A percentile compares a stretch with the other conserved stretches of the same genome.
These are phyloP conservation scores for Globisporangium parvum DNA, from an alignment of 352 stramenopile genomes.

Conservation along the genomic window DNA sequence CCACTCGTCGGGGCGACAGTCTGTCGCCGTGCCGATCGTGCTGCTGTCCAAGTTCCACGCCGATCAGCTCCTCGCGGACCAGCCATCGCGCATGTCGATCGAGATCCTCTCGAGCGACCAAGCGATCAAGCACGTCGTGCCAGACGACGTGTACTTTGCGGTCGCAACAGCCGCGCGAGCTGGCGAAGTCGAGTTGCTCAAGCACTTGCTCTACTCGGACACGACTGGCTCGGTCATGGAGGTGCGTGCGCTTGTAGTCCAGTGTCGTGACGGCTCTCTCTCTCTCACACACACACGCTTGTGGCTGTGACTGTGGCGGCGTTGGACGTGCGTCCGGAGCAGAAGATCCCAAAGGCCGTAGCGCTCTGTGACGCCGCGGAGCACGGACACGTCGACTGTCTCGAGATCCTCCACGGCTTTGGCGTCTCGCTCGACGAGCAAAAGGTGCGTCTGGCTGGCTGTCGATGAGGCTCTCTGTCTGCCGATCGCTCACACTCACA, in stretches of 20 bases:
- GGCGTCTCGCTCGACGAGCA: conserved; percentile 78
- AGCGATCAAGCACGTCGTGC: conserved; percentile 57
- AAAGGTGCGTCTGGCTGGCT: conserved; percentile 35
- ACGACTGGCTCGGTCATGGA: conserved; percentile 50
- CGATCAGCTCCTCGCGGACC: conserved; percentile 55
- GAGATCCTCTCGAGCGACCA: conserved; percentile 66
- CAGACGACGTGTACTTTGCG: conserved; percentile 70
- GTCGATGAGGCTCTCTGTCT: background rate
- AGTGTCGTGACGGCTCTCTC: background rate
- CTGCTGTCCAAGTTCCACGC: conserved; percentile 74
- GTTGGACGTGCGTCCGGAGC: conserved; percentile 7
- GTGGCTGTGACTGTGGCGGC: conserved; percentile 2
- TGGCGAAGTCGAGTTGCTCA: conserved; percentile 67
- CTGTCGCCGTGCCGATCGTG: conserved; percentile 70
- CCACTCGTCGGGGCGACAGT: conserved; percentile 76
- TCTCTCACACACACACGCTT: conserved; percentile 9
- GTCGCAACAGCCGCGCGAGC: conserved; percentile 63
- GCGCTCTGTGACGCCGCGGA: conserved; percentile 77
- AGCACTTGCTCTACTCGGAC: conserved; percentile 67
- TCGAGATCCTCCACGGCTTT: conserved; percentile 75
- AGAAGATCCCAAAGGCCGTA: conserved; percentile 74
- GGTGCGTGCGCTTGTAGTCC: conserved; percentile 21
- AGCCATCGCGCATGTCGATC: conserved; percentile 51
- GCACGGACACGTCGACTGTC: conserved; percentile 75
- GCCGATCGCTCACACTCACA: background rate